Evolutionary conservation across 2,329 filamentous ascomycete genomes (phyloP).

Genomic region (Pyricularia grisea): DNA sequence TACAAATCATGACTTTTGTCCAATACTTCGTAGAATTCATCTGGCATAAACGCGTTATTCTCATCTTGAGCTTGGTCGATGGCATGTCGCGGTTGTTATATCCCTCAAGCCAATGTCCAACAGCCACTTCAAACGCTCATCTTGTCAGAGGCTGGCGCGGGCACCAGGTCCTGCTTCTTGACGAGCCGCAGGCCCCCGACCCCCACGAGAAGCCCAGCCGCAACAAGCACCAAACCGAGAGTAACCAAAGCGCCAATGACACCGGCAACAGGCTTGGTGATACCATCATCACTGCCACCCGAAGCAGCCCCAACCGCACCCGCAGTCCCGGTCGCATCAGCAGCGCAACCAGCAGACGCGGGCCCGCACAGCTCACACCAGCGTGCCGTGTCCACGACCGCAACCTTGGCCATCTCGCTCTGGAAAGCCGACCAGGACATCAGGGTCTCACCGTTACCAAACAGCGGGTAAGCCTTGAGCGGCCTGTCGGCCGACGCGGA

Average conservation of each 20-base stretch:
- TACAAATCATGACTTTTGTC: neutral
- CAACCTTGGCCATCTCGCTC: conserved; percentile 52
- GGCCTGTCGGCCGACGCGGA: conserved; percentile 41
- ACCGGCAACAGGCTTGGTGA: conserved; percentile 66
- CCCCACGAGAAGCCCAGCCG: conserved; percentile 32
- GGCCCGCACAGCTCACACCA: conserved; percentile 77
- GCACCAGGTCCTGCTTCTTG: conserved; percentile 25
- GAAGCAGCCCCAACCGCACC: conserved; percentile 11
- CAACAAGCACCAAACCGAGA: conserved; percentile 36
- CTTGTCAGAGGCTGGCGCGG: neutral
- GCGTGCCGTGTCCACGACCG: conserved; percentile 50
- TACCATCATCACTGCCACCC: conserved; percentile 25
- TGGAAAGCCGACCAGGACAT: conserved; percentile 65
- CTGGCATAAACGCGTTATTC: neutral
- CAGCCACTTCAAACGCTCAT: neutral
- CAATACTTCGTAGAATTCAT: neutral
- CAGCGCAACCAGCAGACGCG: conserved; percentile 55
- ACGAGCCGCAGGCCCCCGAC: conserved; percentile 35
- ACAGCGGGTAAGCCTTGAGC: conserved; percentile 39
- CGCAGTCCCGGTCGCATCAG: conserved; percentile 6
- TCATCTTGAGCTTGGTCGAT: neutral
- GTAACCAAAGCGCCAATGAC: conserved; percentile 69
- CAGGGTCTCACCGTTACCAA: conserved; percentile 43
- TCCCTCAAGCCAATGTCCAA: neutral
- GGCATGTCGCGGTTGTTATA: neutral